These are phyloP conservation scores for Stephanodiscus minutulus DNA, from an alignment of 108 stramenopile genomes.

Conservation along the genomic window DNA sequence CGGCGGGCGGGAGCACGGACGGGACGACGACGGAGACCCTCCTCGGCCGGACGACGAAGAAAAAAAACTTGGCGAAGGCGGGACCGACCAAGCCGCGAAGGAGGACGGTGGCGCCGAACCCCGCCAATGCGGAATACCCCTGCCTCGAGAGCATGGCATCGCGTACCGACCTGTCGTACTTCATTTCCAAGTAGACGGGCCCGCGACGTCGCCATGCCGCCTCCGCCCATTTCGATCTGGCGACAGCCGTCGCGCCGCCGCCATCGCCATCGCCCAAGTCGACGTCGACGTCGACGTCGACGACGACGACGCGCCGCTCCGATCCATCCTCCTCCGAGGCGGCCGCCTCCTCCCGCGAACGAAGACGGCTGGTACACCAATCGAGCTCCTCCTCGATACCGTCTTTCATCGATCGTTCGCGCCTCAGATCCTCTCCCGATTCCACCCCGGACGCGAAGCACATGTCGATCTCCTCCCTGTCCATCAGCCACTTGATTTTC, in stretches of 20 bases:
- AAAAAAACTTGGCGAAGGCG: no score
- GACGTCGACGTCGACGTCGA: no score
- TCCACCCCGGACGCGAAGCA: slow-evolving; percentile 8
- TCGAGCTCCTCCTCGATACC: slow-evolving; percentile 2
- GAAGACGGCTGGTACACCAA: slow-evolving; percentile 18
- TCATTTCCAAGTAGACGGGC: slow-evolving; percentile 42
- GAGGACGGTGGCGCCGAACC: slow-evolving; percentile 15
- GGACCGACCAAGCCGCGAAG: slow-evolving; percentile 10
- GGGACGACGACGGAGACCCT: no score
- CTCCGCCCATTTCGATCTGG: background rate
- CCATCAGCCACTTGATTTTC: slow-evolving; percentile 27
- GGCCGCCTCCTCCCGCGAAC: slow-evolving; percentile 5
- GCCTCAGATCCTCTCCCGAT: slow-evolving; percentile 3
- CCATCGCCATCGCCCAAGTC: no score
- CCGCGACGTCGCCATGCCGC: background rate
- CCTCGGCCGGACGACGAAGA: no score
- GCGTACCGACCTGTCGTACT: slow-evolving; percentile 38
- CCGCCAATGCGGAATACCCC: slow-evolving; percentile 30
- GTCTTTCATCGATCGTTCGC: slow-evolving; percentile 1
- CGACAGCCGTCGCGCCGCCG: background rate
- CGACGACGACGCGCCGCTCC: no score
- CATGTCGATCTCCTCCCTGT: slow-evolving; percentile 19
- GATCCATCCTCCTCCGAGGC: no score
- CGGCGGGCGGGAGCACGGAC: background rate
- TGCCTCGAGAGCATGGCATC: slow-evolving; percentile 32